Evolutionary conservation across 2,329 filamentous ascomycete species (phyloP).

Genomic region (Fusarium chaquense): DNA sequence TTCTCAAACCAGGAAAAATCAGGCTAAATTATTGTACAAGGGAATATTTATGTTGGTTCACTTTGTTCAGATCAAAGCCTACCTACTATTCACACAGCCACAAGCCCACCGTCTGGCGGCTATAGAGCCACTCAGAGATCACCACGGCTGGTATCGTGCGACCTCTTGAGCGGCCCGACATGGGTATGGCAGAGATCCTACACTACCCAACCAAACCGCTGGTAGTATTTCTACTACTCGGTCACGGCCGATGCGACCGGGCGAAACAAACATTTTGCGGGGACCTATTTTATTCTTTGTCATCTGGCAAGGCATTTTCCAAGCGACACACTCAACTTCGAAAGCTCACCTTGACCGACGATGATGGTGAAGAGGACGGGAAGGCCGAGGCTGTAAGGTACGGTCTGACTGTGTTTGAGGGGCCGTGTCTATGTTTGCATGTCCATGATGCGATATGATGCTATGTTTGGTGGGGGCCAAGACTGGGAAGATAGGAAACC

Average conservation of each 20-base stretch:
- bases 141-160: constrained; percentile 30
- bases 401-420: background rate
- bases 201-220: background rate
- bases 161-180: constrained; percentile 27
- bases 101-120: constrained; percentile 37
- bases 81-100: constrained; percentile 42
- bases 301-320: constrained; percentile 42
- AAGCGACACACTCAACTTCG: constrained; percentile 4
- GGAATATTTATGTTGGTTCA: constrained; percentile 30
- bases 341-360: constrained; percentile 1
- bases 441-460: background rate
- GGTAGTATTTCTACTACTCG: constrained; percentile 19
- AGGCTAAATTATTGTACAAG: background rate
- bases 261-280: constrained; percentile 3
- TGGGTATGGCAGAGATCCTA: background rate
- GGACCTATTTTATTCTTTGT: constrained; percentile 10
- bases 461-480: background rate
- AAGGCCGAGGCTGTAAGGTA: background rate
- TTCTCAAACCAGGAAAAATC: too few relatives aligned
- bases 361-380: background rate
- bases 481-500: background rate
- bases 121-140: constrained; percentile 41
- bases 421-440: background rate
- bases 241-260: constrained; percentile 30
- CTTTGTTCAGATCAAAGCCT: constrained; percentile 35